These are phyloP conservation scores for Yamadazyma triangularis DNA, from an alignment of 1,139 yeast species.

Conservation along the genomic window DNA sequence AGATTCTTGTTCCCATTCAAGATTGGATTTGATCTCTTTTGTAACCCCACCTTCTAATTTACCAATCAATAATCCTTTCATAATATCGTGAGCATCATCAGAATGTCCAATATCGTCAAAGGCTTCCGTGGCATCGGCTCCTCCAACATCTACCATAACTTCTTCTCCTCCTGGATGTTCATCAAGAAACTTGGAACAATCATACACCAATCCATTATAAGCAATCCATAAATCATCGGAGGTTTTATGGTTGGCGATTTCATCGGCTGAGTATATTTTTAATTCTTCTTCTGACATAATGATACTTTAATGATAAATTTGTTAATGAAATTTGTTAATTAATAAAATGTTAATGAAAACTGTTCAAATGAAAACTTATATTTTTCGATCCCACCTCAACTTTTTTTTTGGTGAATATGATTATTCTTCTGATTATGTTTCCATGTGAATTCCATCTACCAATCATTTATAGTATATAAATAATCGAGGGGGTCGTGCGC, in stretches of 20 bases:
- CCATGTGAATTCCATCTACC: constrained; percentile 8
- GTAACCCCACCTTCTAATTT: constrained; percentile 42
- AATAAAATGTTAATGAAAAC: background rate
- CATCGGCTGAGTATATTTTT: constrained; percentile 43
- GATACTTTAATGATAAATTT: background rate
- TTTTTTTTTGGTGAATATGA: background rate
- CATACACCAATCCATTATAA: constrained; percentile 86
- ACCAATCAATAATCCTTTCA: constrained; percentile 69
- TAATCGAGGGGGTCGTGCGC: constrained; percentile 4
- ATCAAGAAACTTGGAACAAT: constrained; percentile 76
- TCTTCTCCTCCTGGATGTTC: constrained; percentile 99
- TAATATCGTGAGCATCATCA: constrained; percentile 84
- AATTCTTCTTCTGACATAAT: constrained; percentile 9
- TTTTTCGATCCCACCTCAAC: no score
- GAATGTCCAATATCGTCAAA: constrained; percentile 98
- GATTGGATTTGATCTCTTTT: constrained; percentile 20
- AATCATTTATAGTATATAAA: constrained; percentile 5
- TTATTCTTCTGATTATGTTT: constrained; percentile 1
- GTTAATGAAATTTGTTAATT: background rate
- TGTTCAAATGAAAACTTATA: no score
- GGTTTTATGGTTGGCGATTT: constrained; percentile 73
- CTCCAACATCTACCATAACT: constrained; percentile 86
- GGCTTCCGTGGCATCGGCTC: constrained; percentile 89
- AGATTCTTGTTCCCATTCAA: constrained; percentile 23
- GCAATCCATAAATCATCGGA: constrained; percentile 86